Conservation (phyloP, 371 early-diverging fungal genomes). For the Rhizomucor pusillus region DNA sequence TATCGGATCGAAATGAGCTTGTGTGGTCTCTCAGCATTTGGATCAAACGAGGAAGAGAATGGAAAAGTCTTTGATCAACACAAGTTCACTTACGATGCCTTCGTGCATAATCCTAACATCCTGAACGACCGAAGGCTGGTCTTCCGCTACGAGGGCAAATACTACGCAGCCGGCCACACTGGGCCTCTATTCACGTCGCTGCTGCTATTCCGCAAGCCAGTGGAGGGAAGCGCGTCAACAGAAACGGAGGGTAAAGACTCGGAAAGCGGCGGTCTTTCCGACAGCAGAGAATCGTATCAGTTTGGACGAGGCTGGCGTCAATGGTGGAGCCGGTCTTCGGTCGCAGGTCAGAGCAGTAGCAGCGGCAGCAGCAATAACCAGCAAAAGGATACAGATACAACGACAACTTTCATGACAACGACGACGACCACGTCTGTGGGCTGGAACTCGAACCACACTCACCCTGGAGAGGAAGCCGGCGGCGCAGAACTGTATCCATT, state of each 20-base stretch:
- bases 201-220: conserved; percentile 43
- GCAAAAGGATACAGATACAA: conserved; percentile 12
- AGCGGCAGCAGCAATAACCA: conserved; percentile 4
- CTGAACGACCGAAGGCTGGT: conserved; percentile 68
- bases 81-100: conserved; percentile 59
- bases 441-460: conserved; percentile 30
- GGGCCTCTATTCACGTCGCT: conserved; percentile 58
- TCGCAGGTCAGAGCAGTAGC: conserved; percentile 21
- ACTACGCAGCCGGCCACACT: conserved; percentile 37
- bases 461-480: conserved; percentile 8
- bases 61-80: conserved; percentile 61
- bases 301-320: conserved; percentile 53
- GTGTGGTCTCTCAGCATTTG: conserved; percentile 49
- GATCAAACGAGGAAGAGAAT: conserved; percentile 47
- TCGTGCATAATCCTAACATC: conserved; percentile 64
- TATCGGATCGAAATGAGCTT: conserved; percentile 58
- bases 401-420: conserved; percentile 44
- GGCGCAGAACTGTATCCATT: conserved; percentile 11
- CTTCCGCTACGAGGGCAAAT: conserved; percentile 61
- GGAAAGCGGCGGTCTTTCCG: conserved; percentile 18
- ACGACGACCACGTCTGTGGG: conserved; percentile 48
- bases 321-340: conserved; percentile 51
- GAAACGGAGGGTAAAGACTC: conserved; percentile 3
- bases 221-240: not conserved
- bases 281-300: conserved; percentile 42